Base-by-base conservation (phyloP, 768 basidiomycete species). In the Kwoniella shandongensis region DNA sequence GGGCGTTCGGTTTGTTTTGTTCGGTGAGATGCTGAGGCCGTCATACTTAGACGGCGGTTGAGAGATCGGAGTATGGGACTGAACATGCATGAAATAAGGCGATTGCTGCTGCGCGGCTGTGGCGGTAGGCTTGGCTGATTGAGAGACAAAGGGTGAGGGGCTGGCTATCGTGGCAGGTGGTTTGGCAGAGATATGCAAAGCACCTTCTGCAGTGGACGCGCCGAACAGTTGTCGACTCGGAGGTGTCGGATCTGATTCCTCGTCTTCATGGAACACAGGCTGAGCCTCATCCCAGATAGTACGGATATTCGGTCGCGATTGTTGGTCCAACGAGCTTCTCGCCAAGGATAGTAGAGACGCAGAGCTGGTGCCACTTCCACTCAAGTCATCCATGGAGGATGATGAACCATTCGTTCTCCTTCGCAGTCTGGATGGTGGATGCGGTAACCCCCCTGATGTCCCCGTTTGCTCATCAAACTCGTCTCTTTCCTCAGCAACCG, bases 341-440 rank as follows among this genome's bases (percentile, higher is more conserved):
- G 54, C 67, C 10, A 66, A 54, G 5, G 62, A 64, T 5, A 46
- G 41, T 2, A 72, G 59, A 3, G 67, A 69, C 2, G 65, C 51
- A 8, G 67, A 64, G 35, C 60, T 62, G 3, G 70, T 56, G 17
- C 66, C 69, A 50, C 67, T 68, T 4, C 61, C 62, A 39, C 62
- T 64, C 42, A 52, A 56, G 4, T 66, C 66, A 20, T 72, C 70
- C 27, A 72, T 63, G 1, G 67, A 69, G 2, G 65, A 65, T 1
- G 49, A 59, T 10, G 70, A 72, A 17, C 65, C 65, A 10, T 63
- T 65, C 4, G 63, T 63, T 2, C 64, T 65, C 23, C 70, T 38
- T 18, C 67, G 38, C 6, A 51, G 35, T 29, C 57, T 25, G 6
- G 40, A 35, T 23, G 23, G n/a, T 23, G 38, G 8, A 20, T 46